phyloP scores from a whole-genome alignment of 768 basidiomycete genomes.

The Tulasnella sp. region DNA sequence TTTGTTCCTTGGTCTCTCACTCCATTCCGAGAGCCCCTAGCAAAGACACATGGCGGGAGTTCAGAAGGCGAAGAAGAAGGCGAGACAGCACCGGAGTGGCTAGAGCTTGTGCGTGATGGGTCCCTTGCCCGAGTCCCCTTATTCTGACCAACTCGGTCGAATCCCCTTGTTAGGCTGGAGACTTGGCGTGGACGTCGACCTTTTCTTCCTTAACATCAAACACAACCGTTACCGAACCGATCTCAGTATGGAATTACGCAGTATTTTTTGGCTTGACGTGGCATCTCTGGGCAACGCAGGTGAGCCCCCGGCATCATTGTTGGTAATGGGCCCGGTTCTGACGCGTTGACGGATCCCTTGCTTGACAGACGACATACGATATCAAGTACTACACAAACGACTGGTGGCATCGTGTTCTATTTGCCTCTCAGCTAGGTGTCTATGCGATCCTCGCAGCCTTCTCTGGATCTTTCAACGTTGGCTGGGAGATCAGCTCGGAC shows the following conservation, averaged over 20 bases:
- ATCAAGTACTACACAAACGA: conserved; percentile 10
- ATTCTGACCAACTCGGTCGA: too few relatives aligned
- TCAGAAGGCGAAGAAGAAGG: neutral
- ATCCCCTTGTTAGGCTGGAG: neutral
- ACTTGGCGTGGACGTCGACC: neutral
- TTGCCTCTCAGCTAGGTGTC: neutral
- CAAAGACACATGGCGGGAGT: neutral
- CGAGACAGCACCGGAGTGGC: neutral
- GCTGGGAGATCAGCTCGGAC: neutral
- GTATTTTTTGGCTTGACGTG: neutral
- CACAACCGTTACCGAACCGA: neutral
- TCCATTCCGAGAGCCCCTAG: neutral
- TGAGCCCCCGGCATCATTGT: too few relatives aligned
- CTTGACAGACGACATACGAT: neutral
- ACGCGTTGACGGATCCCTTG: neutral
- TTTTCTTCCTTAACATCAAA: neutral
- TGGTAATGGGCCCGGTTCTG: too few relatives aligned
- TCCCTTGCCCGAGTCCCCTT: too few relatives aligned
- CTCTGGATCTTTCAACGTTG: neutral
- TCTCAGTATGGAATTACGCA: neutral
- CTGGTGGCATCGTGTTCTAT: neutral
- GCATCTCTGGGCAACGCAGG: neutral
- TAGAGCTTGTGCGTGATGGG: neutral
- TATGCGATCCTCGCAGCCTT: neutral
- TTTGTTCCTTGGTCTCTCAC: neutral